Conservation (phyloP, 345 rosid species). For the Punica granatum region DNA sequence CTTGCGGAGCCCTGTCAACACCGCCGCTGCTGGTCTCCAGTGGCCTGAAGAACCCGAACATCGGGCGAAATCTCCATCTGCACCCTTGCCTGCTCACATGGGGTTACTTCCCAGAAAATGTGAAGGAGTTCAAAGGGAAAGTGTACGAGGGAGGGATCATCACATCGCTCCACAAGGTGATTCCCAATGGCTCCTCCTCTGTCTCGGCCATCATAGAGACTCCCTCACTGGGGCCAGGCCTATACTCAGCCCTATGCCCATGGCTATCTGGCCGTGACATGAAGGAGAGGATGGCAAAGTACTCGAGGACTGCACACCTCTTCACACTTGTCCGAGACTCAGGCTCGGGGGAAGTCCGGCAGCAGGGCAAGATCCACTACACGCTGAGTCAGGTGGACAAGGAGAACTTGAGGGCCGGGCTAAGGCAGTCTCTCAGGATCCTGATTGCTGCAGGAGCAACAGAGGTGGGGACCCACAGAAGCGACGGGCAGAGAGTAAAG, state of each 20-base stretch:
- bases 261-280: conserved; percentile 10
- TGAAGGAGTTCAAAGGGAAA: conserved; percentile 6
- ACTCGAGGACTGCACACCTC: conserved; percentile 9
- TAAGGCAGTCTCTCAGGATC: no score
- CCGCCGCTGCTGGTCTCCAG: conserved; percentile 13
- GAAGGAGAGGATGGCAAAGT: conserved; percentile 15
- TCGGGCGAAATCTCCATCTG: conserved; percentile 15
- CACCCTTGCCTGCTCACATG: not conserved
- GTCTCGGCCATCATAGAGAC: no score
- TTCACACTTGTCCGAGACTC: conserved; percentile 7
- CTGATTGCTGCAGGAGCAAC: conserved; percentile 11
- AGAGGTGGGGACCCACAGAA: conserved; percentile 16
- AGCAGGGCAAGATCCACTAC: conserved; percentile 13
- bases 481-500: conserved; percentile 17
- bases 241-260: not conserved
- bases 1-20: conserved; percentile 6
- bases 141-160: conserved; percentile 14
- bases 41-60: conserved; percentile 16
- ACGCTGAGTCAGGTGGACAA: no score
- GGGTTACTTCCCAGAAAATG: conserved; percentile 11
- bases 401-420: no score
- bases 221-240: no score
- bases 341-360: conserved; percentile 12
- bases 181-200: no score
- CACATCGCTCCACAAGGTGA: conserved; percentile 1